phyloP scores from a whole-genome alignment of 164 flowering plant genomes.

The Saururus chinensis region DNA sequence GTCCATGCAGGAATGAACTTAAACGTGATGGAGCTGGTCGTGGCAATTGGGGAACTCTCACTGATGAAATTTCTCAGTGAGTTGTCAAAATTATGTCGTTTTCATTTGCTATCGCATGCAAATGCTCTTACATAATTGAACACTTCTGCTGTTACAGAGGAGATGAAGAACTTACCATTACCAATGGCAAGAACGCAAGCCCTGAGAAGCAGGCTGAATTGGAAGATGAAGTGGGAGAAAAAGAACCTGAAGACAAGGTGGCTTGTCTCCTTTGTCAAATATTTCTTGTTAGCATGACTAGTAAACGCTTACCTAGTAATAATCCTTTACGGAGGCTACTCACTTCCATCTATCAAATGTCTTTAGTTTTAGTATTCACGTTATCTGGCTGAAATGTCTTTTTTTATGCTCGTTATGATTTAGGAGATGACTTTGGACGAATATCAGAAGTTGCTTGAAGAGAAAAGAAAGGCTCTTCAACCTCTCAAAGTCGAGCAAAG shows the following conservation, averaged over 20 bases:
- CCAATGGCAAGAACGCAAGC: slow-evolving; percentile 21
- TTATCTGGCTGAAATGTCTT: no score
- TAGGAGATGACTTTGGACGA: slow-evolving; percentile 30
- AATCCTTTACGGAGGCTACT: no score
- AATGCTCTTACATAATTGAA: no score
- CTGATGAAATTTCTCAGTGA: slow-evolving; percentile 49
- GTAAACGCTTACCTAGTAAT: no score
- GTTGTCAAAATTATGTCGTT: no score
- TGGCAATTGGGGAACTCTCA: slow-evolving; percentile 56
- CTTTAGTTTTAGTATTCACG: no score
- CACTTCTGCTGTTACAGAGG: slow-evolving; percentile 16
- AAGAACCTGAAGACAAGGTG: slow-evolving; percentile 53
- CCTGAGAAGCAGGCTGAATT: slow-evolving; percentile 28
- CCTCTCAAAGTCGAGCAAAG: slow-evolving; percentile 18
- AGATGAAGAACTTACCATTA: slow-evolving; percentile 16
- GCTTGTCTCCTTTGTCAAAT: background rate
- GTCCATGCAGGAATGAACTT: slow-evolving; percentile 29
- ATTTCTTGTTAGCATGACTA: no score
- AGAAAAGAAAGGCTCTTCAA: slow-evolving; percentile 26
- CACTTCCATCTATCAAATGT: no score
- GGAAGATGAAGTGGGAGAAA: slow-evolving; percentile 31
- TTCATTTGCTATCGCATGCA: no score
- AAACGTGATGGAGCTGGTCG: slow-evolving; percentile 66
- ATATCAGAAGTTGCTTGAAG: slow-evolving; percentile 19
- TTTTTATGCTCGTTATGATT: no score